Evolutionary conservation across 2,329 filamentous ascomycete genomes (phyloP).

Genomic region (Exophiala sp.): DNA sequence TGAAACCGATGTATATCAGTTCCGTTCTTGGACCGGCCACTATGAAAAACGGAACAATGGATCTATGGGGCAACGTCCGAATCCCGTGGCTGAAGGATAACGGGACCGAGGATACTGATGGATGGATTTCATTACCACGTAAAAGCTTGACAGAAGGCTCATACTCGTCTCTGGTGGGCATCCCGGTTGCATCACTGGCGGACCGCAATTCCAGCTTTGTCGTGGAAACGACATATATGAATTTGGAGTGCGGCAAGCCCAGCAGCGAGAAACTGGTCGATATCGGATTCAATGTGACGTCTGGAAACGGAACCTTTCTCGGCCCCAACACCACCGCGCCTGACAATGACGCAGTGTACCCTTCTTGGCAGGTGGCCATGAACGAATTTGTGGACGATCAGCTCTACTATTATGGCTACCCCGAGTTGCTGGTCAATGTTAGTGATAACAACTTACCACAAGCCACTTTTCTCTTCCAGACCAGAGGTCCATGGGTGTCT

Average conservation of each 20-base stretch:
- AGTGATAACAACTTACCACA: slow-evolving; percentile 12
- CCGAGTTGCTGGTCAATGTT: slow-evolving; percentile 13
- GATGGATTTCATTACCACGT: slow-evolving; percentile 17
- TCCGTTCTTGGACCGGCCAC: slow-evolving; percentile 15
- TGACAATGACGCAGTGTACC: slow-evolving; percentile 6
- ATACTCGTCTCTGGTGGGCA: slow-evolving; percentile 21
- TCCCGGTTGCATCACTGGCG: slow-evolving; percentile 17
- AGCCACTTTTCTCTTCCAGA: slow-evolving; percentile 20
- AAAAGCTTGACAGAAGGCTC: slow-evolving; percentile 10
- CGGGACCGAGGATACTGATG: slow-evolving; percentile 7
- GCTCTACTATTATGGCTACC: slow-evolving; percentile 13
- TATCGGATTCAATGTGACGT: slow-evolving; percentile 16
- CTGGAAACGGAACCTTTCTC: slow-evolving; percentile 14
- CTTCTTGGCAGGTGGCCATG: slow-evolving; percentile 18
- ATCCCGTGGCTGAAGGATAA: slow-evolving; percentile 19
- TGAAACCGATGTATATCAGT: slow-evolving; percentile 23
- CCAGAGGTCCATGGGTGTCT: slow-evolving; percentile 14
- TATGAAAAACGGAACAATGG: slow-evolving; percentile 17
- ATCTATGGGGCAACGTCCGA: slow-evolving; percentile 26
- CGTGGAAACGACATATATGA: slow-evolving; percentile 25
- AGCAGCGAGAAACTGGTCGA: slow-evolving; percentile 5
- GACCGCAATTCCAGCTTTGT: slow-evolving; percentile 22
- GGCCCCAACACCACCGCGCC: slow-evolving; percentile 13
- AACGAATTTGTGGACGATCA: slow-evolving; percentile 15
- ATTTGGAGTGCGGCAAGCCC: slow-evolving; percentile 19